Evolutionary conservation across 2,329 filamentous ascomycete species (phyloP).

Genomic region (Berkeleyomyces rouxiae): DNA sequence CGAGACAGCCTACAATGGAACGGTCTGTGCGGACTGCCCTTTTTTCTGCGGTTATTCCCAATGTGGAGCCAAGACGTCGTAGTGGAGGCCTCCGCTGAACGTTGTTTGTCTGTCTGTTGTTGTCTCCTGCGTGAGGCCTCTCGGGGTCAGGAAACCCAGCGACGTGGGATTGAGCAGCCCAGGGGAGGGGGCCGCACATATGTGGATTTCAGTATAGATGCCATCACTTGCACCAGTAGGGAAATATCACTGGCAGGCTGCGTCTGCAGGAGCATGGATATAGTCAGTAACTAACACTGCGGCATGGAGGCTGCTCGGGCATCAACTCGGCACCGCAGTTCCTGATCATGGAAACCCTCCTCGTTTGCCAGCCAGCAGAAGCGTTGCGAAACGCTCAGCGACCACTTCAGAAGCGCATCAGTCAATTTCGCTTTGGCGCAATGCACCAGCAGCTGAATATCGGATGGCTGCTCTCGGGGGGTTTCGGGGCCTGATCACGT

Average conservation of each 20-base stretch:
- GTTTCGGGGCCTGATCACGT: neutral
- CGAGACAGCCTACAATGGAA: neutral
- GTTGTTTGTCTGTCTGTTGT: neutral
- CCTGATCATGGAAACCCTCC: neutral
- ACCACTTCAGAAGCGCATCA: neutral
- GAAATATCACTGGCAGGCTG: too few relatives aligned
- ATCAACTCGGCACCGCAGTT: neutral
- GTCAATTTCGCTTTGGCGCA: neutral
- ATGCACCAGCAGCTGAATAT: neutral
- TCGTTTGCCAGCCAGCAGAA: neutral
- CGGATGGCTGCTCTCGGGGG: neutral
- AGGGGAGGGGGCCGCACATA: neutral
- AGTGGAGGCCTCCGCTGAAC: constrained; percentile 18
- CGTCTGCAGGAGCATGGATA: too few relatives aligned
- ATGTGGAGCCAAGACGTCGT: constrained; percentile 14
- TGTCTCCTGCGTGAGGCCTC: neutral
- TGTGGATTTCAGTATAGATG: neutral
- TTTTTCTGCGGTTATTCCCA: neutral
- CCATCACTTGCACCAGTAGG: too few relatives aligned
- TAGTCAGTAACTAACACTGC: too few relatives aligned
- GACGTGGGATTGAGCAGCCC: neutral
- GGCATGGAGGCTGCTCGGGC: neutral
- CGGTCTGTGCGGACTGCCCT: neutral
- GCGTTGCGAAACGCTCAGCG: neutral
- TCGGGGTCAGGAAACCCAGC: neutral